phyloP scores from a whole-genome alignment of 225 moss, liverwort and hornwort genomes.

The Marchantia polymorpha region DNA sequence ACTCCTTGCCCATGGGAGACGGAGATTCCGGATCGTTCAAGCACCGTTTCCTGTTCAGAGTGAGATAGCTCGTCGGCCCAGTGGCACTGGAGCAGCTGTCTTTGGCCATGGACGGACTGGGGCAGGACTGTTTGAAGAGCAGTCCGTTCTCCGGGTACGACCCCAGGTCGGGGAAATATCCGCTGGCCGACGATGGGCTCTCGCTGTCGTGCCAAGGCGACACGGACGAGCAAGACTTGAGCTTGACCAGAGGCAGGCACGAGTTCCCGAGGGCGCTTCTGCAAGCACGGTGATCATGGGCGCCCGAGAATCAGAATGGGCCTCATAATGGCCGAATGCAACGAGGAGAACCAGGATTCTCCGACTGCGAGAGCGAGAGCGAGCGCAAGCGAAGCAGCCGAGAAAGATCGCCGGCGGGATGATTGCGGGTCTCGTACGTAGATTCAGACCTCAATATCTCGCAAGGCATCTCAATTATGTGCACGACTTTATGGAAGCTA shows the following conservation, averaged over 20 bases:
- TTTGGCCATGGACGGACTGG: slow-evolving; percentile 32
- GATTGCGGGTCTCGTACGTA: not conserved
- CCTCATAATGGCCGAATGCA: not conserved
- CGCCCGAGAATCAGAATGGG: not conserved
- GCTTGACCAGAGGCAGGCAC: slow-evolving; percentile 46
- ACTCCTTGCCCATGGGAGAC: slow-evolving; percentile 25
- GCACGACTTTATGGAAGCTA: not conserved
- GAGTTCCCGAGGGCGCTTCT: slow-evolving; percentile 67
- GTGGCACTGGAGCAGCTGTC: slow-evolving; percentile 42
- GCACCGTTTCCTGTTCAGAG: slow-evolving; percentile 21
- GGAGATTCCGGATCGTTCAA: slow-evolving; percentile 26
- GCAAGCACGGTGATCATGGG: slow-evolving; percentile 19
- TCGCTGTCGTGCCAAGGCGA: slow-evolving; percentile 57
- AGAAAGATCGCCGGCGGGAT: not conserved
- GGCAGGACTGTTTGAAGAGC: slow-evolving; percentile 12
- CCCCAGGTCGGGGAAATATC: slow-evolving; percentile 29
- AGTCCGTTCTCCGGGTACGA: slow-evolving; percentile 27
- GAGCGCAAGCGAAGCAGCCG: not conserved
- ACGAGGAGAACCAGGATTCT: too few relatives aligned
- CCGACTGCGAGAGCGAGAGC: not conserved
- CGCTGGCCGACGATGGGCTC: slow-evolving; percentile 27
- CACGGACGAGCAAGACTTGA: slow-evolving; percentile 43
- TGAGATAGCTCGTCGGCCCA: slow-evolving; percentile 18
- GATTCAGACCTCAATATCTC: not conserved
- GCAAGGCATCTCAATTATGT: slow-evolving; percentile 3